A percentile compares a stretch with the other conserved stretches of the same genome.
These are phyloP conservation scores for Dysphania ambrosioides DNA, from an alignment of 148 eudicot species.

Conservation along the genomic window DNA sequence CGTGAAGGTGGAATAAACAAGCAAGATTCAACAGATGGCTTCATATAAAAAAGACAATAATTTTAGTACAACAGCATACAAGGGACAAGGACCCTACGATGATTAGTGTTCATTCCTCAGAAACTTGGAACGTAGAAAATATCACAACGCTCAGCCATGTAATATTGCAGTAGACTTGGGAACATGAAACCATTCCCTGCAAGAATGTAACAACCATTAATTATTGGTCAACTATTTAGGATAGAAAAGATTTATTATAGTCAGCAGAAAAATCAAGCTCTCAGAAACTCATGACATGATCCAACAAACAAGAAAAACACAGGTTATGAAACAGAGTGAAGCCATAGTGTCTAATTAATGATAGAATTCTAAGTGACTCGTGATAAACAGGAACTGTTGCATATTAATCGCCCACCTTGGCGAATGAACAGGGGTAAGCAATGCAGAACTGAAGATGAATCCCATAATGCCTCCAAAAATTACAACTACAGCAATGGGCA, in stretches of 20 bases:
- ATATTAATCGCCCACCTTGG: no score
- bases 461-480: no score
- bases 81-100: background rate
- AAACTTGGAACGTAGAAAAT: background rate
- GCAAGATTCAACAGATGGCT: background rate
- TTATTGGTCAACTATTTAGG: background rate
- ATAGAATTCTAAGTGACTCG: background rate
- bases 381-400: background rate
- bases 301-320: background rate
- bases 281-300: background rate
- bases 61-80: background rate
- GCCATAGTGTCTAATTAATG: background rate
- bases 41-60: background rate
- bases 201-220: background rate
- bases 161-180: background rate
- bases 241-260: background rate
- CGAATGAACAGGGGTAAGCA: no score
- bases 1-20: conserved; percentile 1
- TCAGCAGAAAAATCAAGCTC: background rate
- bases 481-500: no score
- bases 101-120: background rate
- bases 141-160: background rate
- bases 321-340: background rate
- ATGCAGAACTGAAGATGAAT: no score
- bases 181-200: conserved; percentile 6